phyloP scores from a whole-genome alignment of 2,329 filamentous ascomycete genomes.

The Xylaria digitata region DNA sequence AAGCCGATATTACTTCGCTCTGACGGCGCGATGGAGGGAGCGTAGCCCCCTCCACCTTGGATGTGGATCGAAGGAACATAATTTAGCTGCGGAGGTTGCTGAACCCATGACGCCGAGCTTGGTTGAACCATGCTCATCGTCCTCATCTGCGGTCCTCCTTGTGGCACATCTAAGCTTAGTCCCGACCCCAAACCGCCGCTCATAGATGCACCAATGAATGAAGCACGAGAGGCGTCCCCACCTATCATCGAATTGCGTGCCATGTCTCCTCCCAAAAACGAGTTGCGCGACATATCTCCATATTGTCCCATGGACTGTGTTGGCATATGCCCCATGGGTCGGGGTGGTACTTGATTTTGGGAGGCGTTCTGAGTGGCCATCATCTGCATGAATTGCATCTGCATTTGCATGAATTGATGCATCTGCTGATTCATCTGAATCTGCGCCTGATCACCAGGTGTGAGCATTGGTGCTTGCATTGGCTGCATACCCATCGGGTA shows the following conservation, averaged over 20 bases:
- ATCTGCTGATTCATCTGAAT: constrained; percentile 86
- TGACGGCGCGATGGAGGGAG: constrained; percentile 92
- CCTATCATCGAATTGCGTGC: constrained; percentile 48
- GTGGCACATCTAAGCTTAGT: constrained; percentile 58
- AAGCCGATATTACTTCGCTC: constrained; percentile 95
- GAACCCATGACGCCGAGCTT: constrained; percentile 68
- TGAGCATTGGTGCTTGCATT: constrained; percentile 56
- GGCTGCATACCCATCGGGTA: constrained; percentile 55
- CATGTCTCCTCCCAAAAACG: constrained; percentile 41
- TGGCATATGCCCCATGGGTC: constrained; percentile 54
- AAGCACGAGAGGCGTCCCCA: constrained; percentile 35
- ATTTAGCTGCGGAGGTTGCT: constrained; percentile 56
- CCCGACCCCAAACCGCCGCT: constrained; percentile 56
- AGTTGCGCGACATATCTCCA: constrained; percentile 47
- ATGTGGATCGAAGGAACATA: constrained; percentile 64
- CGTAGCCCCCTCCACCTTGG: constrained; percentile 72
- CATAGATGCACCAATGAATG: constrained; percentile 42
- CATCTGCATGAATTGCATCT: constrained; percentile 95
- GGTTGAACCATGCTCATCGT: constrained; percentile 89
- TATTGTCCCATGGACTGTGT: constrained; percentile 60
- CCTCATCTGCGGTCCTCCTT: constrained; percentile 63
- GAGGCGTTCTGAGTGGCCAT: constrained; percentile 63
- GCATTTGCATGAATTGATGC: constrained; percentile 91
- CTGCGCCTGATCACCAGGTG: constrained; percentile 76
- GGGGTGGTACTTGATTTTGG: constrained; percentile 44